Base-by-base conservation (phyloP, 1,139 yeast genomes). In the Hansenula sp. region DNA sequence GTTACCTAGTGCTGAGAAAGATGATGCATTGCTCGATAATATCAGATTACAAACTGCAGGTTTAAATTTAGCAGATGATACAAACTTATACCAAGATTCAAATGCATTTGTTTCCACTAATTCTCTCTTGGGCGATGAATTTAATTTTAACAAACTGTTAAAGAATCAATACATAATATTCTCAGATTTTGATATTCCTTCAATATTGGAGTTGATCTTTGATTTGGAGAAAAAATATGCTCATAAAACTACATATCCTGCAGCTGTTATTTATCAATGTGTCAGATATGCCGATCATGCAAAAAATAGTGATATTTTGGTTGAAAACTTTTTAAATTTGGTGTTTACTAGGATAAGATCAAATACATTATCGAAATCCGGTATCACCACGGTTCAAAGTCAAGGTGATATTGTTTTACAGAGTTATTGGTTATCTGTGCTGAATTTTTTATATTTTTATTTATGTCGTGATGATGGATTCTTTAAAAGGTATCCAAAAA, bases 361-460 rank as follows among this genome's bases (percentile, higher is more conserved):
- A 2, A 74, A 76, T 2, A 75, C 84, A 9, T 45, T 53, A 3
- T 41, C 55, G 0, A 75, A 74, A 46, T 74, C 82, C 11, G 86
- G 85, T 0, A 77, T 76, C 5, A 71, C 76, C 44, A 74, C 71
- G 47, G 65, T 71, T 60, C 50, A 61, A 28, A 47, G 44, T n/a
- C 75, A 75, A 9, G 82, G 85, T 19, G 90, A 84, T 56, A 80
- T 84, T 42, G 86, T 83, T 10, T 60, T 73, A 29, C 71, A 81
- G 43, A 80, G 90, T 46, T 83, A 82, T 55, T 83, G 92, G 90
- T 68, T 84, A 31, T 75, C 88, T 5, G 78, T 78, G 12, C 56
- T 82, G 32, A 84, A 82, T 48, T 82, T 79, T 51, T 60, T 84
- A 41, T 83, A 79, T 55, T 83, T 78, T 55, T 83, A 81, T 57